These are phyloP conservation scores for Sporormia fimetaria DNA, from an alignment of 495 filamentous ascomycete genomes.

Conservation along the genomic window DNA sequence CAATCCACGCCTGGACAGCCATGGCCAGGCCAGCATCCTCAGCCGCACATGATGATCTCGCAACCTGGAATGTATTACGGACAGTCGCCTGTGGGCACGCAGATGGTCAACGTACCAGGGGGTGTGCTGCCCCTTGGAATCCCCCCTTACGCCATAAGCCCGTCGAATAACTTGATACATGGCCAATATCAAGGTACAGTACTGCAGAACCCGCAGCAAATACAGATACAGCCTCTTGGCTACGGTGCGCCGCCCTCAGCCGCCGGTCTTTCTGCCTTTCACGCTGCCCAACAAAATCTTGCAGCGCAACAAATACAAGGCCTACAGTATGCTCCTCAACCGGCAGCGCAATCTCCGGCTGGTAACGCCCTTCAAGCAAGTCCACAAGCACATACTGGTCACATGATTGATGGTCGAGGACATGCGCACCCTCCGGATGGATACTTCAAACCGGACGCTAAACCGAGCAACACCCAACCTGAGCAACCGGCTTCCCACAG, in stretches of 20 bases:
- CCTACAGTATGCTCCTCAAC: no score
- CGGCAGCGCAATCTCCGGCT: no score
- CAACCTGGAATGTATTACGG: constrained; percentile 8
- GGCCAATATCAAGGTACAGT: no score
- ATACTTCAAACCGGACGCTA: constrained; percentile 12
- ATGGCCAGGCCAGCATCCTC: constrained; percentile 8
- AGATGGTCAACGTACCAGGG: constrained; percentile 1
- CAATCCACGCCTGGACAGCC: constrained; percentile 6
- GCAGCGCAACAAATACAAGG: no score
- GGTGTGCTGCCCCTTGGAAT: no score
- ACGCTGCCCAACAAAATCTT: no score
- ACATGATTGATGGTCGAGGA: not conserved
- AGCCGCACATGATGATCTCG: constrained; percentile 5
- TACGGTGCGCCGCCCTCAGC: no score
- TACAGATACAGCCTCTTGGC: no score
- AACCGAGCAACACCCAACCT: not conserved
- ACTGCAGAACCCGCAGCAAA: no score
- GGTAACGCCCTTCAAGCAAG: not conserved
- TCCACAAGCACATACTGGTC: not conserved
- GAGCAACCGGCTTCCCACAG: not conserved
- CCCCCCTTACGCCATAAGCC: no score
- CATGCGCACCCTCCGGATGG: constrained; percentile 9
- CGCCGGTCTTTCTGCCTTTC: no score
- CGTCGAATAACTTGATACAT: no score
- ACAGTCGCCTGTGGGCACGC: not conserved